Base-by-base conservation (phyloP, 2,329 filamentous ascomycete species). In the Cercospora brassicicola region DNA sequence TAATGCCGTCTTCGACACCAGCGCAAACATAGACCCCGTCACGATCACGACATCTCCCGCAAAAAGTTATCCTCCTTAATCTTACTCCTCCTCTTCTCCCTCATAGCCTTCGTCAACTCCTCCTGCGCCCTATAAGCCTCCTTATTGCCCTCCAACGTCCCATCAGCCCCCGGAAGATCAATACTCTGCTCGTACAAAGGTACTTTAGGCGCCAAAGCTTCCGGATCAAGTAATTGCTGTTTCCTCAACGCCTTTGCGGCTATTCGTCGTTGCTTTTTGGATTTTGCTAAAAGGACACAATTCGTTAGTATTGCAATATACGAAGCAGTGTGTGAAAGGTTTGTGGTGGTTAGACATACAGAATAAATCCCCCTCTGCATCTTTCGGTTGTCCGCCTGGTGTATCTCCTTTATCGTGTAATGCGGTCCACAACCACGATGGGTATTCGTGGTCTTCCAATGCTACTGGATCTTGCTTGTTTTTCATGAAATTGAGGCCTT, bases 11-110 rank as follows among this genome's bases (percentile, higher is more conserved):
- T 10, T 20, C 18, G n/a, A 7, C 2, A 18, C 15, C 39, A 45
- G 5, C 8, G 10, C 18, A 18, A 23, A 8, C n/a, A 10, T 8
- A 13, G 13, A 6, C 30, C 31, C 13, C 33, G 15, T 36, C 33
- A 36, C 23, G 53, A n/a, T 28, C 81, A 84, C 9, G 81, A 76
- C 90, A 94, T 92, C 53, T 88, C 87, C 86, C 90, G 91, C 81
- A 95, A 86, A 85, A 93, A 95, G 82, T 95, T 95, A 78, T 81
- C 82, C 84, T 95, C 92, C 87, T 94, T 94, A 77, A 95, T 95
- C 81, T 85, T 87, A 68, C 86, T 87, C 81, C 90, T 88, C 78
- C 91, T 85, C 83, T 93, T 90, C 78, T 86, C 86, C 76, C 91
- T 87, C 90, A 93, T 89, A 36, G 88, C 89, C 81, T 84, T 87